Percentiles rank a stretch among this genome's conserved stretches.
These are phyloP conservation scores for Endocarpon pusillum DNA, from an alignment of 495 filamentous ascomycete genomes.

Conservation along the genomic window DNA sequence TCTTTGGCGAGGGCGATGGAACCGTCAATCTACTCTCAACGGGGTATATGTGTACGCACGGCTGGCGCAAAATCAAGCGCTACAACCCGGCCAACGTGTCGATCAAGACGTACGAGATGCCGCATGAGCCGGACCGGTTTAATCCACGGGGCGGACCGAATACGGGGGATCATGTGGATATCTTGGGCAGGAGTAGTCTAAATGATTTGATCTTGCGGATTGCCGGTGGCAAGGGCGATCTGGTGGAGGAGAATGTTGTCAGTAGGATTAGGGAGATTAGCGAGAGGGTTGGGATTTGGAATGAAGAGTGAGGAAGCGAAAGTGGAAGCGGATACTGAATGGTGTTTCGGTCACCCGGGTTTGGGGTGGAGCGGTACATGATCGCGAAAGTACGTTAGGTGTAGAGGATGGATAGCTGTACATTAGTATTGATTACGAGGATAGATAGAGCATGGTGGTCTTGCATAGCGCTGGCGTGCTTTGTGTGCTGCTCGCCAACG, in stretches of 20 bases:
- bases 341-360: no score
- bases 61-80: conserved; percentile 71
- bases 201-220: conserved; percentile 84
- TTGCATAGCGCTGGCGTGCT: no score
- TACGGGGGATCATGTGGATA: conserved; percentile 93
- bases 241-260: conserved; percentile 58
- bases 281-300: conserved; percentile 59
- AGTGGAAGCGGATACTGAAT: no score
- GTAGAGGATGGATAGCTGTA: no score
- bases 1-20: conserved; percentile 89
- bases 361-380: no score
- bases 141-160: conserved; percentile 84
- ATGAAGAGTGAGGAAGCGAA: conserved; percentile 25
- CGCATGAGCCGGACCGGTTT: conserved; percentile 85
- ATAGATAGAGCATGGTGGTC: no score
- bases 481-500: no score
- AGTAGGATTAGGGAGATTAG: conserved; percentile 71
- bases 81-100: conserved; percentile 77
- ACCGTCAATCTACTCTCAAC: conserved; percentile 78
- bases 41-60: conserved; percentile 92
- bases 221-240: conserved; percentile 70
- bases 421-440: no score
- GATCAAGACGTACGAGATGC: conserved; percentile 85
- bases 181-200: conserved; percentile 69
- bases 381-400: no score